Evolutionary conservation across 495 filamentous ascomycete genomes (phyloP).

Genomic region (Poronia punctata): DNA sequence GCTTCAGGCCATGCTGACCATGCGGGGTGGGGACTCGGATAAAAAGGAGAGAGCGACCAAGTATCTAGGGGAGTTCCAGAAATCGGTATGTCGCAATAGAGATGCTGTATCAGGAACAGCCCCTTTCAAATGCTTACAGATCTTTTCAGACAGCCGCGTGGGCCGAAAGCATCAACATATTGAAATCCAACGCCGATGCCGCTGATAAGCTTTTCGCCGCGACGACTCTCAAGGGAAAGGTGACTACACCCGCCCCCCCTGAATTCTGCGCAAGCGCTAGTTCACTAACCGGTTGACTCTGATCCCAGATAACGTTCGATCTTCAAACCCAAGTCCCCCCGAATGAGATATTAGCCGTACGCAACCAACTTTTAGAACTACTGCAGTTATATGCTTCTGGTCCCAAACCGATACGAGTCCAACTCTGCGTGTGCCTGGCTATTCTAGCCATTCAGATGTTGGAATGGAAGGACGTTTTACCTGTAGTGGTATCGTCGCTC

Average conservation of each 20-base stretch:
- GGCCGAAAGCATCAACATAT: slow-evolving; percentile 74
- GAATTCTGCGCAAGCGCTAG: background rate
- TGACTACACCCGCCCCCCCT: slow-evolving; percentile 36
- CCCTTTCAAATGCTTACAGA: slow-evolving; percentile 1
- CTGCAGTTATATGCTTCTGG: slow-evolving; percentile 73
- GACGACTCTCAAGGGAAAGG: slow-evolving; percentile 96
- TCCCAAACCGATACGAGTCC: slow-evolving; percentile 84
- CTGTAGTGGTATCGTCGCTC: slow-evolving; percentile 67
- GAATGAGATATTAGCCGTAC: slow-evolving; percentile 63
- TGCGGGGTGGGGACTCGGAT: slow-evolving; percentile 75
- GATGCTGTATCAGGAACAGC: background rate
- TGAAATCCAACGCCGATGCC: slow-evolving; percentile 67
- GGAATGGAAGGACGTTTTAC: slow-evolving; percentile 90
- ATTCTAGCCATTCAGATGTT: slow-evolving; percentile 94
- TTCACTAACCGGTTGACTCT: slow-evolving; percentile 2
- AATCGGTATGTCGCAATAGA: slow-evolving; percentile 64
- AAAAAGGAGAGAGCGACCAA: slow-evolving; percentile 87
- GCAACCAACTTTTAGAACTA: slow-evolving; percentile 73
- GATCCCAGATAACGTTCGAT: slow-evolving; percentile 43
- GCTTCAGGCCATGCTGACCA: slow-evolving; percentile 78
- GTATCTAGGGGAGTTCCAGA: slow-evolving; percentile 93
- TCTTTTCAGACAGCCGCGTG: slow-evolving; percentile 67
- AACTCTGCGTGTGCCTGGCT: slow-evolving; percentile 89
- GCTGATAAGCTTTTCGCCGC: slow-evolving; percentile 94
- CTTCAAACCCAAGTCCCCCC: slow-evolving; percentile 64